Base-by-base conservation (phyloP, 2,329 filamentous ascomycete species). In the Phyllosticta capitalensis region DNA sequence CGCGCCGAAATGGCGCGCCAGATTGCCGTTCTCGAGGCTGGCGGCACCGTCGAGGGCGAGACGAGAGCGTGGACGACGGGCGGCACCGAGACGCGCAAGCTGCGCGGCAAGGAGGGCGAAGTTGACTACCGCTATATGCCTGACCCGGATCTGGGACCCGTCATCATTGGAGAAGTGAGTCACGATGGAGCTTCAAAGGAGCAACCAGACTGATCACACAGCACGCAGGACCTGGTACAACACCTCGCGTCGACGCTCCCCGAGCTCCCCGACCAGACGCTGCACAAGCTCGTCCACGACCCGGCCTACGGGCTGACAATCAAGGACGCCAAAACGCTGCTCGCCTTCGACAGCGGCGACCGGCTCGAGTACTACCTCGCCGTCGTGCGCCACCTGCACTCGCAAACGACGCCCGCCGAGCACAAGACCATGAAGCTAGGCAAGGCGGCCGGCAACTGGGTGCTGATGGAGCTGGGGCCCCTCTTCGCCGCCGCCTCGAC, bases 71-170 rank as follows among this genome's bases (percentile, higher is more conserved):
- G 92, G 91, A 88, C 90, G 0, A 81, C 96, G 22, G 91, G 91
- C 2, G 87, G 85, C 63, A 90, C 84, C 3, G 87, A 91, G 70
- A 97, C 94, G 3, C 85, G 84, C 61, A 82, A 87, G 49, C 76
- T 99, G 51, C 83, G 94, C 67, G 90, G 90, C 24, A 99, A 99
- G 72, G 94, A 97, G 72, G 94, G 94, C 54, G 92, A 96, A 69
- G 91, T 97, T 5, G 94, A 99, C 72, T 99, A 99, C 73, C 82
- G 94, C 50, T 99, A 99, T 70, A 97, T 99, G 92, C 92, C 94
- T 0, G 94, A 99, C 71, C 90, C 94, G 5, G 94, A 99, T 69
- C 79, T 99, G 14, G 81, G 83, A 0, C 90, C 94, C 1, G 78
- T 99, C 1, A 70, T 91, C 2, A 87, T 99, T 62, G 85, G 85